Evolutionary conservation across 1,139 yeast genomes (phyloP), one percentile per base, ranked within the genome.

Genomic region (Kazachstania sp.): DNA sequence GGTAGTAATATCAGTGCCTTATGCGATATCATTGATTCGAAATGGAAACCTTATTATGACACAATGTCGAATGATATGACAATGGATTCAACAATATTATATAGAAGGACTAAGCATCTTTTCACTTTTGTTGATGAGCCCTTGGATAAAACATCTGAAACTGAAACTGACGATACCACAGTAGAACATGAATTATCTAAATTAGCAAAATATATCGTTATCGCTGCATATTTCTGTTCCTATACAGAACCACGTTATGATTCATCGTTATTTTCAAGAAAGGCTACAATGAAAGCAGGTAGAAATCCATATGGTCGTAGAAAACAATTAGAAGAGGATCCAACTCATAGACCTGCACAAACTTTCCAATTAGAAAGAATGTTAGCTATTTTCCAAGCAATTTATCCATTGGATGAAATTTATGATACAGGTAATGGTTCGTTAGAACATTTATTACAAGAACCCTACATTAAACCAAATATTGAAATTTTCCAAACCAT

Each of bases 171-270:
- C 30, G 29, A 18, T 20, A 12, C 39, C 13, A 54, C 64, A 19
- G 39, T 23, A 18, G 39, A 32, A 32, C 36, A 62, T 40, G 64
- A 60, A 39, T 66, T 82, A 49, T 82, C 86, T 0, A 61, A 67
- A 15, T 75, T 78, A 50, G 74, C 86, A 13, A 81, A 81, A 59
- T 82, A 72, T 58, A 67, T 84, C 12, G 67, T 84, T 26, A 73
- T 83, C 45, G 85, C 92, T 3, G 81, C 88, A 1, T 84, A 81
- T 56, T 69, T 84, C 46, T 87, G 90, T 2, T 83, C 92, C 0
- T 81, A 77, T 59, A 74, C 78, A 45, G 81, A 81, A 16, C 81
- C 81, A 11, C 73, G 77, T 51, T 72, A 72, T 54, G 94, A 84
- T 62, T 65, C 75, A 43, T 77, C 77, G 49, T 72, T 75, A 49